These are phyloP conservation scores for Aspergillus pseudotamarii DNA, from an alignment of 2,329 filamentous ascomycete genomes.

Conservation along the genomic window DNA sequence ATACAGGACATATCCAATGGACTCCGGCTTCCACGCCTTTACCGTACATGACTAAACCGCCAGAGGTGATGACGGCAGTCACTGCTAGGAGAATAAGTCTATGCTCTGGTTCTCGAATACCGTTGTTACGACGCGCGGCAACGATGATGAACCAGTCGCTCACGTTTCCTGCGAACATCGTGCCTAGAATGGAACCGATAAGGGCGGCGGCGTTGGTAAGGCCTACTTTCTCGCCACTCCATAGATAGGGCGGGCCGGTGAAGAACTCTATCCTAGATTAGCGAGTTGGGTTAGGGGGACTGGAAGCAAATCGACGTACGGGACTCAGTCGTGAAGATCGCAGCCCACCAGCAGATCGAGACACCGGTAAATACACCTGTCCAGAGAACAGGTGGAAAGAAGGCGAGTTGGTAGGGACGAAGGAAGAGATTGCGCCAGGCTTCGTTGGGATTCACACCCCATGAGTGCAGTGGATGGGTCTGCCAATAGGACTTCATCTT, in stretches of 20 bases:
- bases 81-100: constrained; percentile 24
- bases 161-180: constrained; percentile 21
- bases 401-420: neutral
- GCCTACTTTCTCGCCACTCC: constrained; percentile 4
- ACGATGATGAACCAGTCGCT: constrained; percentile 28
- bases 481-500: neutral
- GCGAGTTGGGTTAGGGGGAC: neutral
- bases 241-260: neutral
- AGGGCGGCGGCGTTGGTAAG: constrained; percentile 1
- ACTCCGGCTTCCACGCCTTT: constrained; percentile 1
- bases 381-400: neutral
- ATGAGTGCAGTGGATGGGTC: neutral
- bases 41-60: constrained; percentile 5
- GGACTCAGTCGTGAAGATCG: constrained; percentile 3
- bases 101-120: constrained; percentile 30
- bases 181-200: constrained; percentile 2
- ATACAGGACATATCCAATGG: neutral
- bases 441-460: neutral
- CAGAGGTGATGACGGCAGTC: neutral
- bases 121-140: constrained; percentile 25
- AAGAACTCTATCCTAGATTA: constrained; percentile 1
- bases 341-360: constrained; percentile 9
- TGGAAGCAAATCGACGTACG: neutral
- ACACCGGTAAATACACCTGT: neutral
- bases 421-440: neutral